Evolutionary conservation across 2,329 filamentous ascomycete species (phyloP).

Genomic region (Rugonectria rugulosa): DNA sequence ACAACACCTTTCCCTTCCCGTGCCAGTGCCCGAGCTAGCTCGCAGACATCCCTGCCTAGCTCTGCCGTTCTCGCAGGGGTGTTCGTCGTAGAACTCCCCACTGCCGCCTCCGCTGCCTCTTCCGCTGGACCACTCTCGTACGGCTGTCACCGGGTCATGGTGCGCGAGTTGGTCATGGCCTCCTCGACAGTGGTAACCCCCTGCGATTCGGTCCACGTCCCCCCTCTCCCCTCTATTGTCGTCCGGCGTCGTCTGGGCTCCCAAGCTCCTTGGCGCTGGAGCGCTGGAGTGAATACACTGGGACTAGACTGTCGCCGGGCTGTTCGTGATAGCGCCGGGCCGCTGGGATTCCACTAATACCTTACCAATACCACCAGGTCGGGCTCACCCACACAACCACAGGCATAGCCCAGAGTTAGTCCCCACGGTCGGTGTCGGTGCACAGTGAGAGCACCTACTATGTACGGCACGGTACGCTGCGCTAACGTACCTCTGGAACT

Average conservation of each 20-base stretch:
- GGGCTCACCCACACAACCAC: conserved; percentile 22
- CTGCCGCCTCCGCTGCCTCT: background rate
- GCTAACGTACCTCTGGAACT: background rate
- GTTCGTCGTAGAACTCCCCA: conserved; percentile 3
- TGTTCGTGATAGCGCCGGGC: conserved; percentile 35
- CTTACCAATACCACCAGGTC: conserved; percentile 37
- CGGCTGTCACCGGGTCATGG: conserved; percentile 28
- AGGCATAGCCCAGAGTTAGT: conserved; percentile 17
- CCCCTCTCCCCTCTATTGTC: conserved; percentile 25
- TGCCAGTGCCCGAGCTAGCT: conserved; percentile 32
- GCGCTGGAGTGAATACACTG: background rate
- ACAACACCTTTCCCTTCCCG: conserved; percentile 35
- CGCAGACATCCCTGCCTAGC: conserved; percentile 20
- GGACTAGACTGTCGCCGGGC: conserved; percentile 3
- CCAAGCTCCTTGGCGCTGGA: conserved; percentile 3
- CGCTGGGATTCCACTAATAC: conserved; percentile 35
- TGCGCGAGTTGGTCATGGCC: conserved; percentile 21
- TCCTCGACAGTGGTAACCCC: conserved; percentile 19
- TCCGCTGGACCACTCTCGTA: conserved; percentile 26
- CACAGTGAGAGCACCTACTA: background rate
- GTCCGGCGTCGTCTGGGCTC: conserved; percentile 1
- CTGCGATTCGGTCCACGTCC: conserved; percentile 33
- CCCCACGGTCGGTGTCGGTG: conserved; percentile 11
- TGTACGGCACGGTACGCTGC: background rate
- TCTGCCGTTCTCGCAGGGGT: conserved; percentile 24